Base-by-base conservation (phyloP, 2,329 filamentous ascomycete species). In the Colletotrichum godetiae region DNA sequence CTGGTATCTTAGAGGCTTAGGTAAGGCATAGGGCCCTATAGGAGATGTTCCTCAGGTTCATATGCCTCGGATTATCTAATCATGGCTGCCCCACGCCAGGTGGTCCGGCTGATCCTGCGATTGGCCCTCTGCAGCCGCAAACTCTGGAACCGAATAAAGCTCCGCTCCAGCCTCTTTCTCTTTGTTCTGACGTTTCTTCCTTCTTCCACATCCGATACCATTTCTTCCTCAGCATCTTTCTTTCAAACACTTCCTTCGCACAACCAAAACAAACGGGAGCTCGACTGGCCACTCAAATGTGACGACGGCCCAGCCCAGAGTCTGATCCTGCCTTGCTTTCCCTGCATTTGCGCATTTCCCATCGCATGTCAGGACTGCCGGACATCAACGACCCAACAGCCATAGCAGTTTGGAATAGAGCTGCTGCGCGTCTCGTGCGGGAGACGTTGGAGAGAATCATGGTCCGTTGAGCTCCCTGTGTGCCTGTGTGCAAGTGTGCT, bases 331-430 rank as follows among this genome's bases (percentile, higher is more conserved):
- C 33, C 58, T 56, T 59, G 67, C 27, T 58, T 60, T 72, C 57
- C 61, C 67, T 68, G 60, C 63, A 42, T 65, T 73, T 70, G 73
- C 76, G 75, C 72, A 22, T 31, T 37, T 62, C 6, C 56, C 74
- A 61, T 56, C 69, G 70, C 75, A 79, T 80, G 78, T 79, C 73
- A 79, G 65, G 74, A 73, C 49, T 75, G 72, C 74, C 74, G 27
- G 72, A 75, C 65, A 65, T 68, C 65, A 73, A 75, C 74, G 74
- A 75, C 42, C 61, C 72, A 56, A 62, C 58, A 64, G 73, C 74
- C 52, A 74, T 75, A 64, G 68, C 72, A 67, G 72, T 67, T 35
- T 75, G 72, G 74, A 75, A 75, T 62, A 74, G 74, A 68, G 68
- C 68, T 60, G 74, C 72, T 68, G 72, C 74, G 67, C 68, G 68